phyloP scores from a whole-genome alignment of 2,329 filamentous ascomycete species.

The Fusarium agapanthi region DNA sequence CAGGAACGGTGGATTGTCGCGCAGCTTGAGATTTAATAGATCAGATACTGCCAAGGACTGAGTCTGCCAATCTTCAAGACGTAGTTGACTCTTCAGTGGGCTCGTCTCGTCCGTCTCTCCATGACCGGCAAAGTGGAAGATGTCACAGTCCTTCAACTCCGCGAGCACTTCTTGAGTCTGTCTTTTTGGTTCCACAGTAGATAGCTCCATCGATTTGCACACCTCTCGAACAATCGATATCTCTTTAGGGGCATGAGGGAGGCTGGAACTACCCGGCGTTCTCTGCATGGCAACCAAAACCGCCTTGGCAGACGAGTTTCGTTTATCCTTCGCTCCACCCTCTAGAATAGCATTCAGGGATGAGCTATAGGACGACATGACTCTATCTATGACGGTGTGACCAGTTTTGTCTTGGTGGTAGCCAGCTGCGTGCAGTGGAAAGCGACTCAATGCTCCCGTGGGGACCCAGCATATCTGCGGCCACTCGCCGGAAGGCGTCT shows the following conservation, averaged over 20 bases:
- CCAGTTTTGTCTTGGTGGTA: not conserved
- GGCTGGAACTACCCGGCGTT: not conserved
- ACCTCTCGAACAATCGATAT: not conserved
- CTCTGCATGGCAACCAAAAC: not conserved
- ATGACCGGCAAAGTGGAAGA: not conserved
- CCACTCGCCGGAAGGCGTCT: not conserved
- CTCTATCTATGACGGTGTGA: not conserved
- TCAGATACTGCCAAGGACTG: not conserved
- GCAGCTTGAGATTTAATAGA: not conserved
- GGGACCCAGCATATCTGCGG: not conserved
- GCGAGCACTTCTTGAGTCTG: not conserved
- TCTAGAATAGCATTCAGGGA: not conserved
- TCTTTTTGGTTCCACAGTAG: not conserved
- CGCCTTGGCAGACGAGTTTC: not conserved
- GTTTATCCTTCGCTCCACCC: not conserved
- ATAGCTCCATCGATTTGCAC: fast-evolving
- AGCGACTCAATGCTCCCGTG: not conserved
- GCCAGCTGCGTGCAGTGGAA: not conserved
- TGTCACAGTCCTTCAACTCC: not conserved
- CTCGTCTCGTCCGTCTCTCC: not conserved
- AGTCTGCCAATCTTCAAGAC: not conserved
- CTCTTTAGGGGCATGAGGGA: fast-evolving
- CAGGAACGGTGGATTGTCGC: not conserved
- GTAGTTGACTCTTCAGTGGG: not conserved
- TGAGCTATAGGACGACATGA: not conserved